Conservation (phyloP, 2,329 filamentous ascomycete species). For the Calonectria ilicicola region DNA sequence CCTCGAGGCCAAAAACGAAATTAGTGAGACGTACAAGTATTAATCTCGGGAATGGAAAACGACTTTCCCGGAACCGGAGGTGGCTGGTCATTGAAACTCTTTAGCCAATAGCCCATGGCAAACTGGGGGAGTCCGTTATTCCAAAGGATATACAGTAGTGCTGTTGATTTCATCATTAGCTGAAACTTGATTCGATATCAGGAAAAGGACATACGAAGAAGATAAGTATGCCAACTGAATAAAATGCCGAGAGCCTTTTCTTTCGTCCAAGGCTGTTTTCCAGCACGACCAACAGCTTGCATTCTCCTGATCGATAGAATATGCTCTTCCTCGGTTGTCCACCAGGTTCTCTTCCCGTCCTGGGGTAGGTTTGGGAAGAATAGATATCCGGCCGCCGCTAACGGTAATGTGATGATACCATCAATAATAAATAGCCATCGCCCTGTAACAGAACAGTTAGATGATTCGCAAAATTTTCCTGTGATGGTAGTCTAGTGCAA, state of each 20-base stretch:
- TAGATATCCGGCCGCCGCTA: slow-evolving; percentile 25
- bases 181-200: too few species aligned
- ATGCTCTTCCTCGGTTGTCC: slow-evolving; percentile 32
- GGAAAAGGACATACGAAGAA: slow-evolving; percentile 21
- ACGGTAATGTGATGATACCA: slow-evolving; percentile 31
- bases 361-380: slow-evolving; percentile 35
- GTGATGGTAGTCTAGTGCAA: not conserved
- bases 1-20: too few species aligned
- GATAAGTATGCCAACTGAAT: slow-evolving; percentile 34
- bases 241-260: slow-evolving; percentile 27
- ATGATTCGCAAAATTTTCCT: too few species aligned
- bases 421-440: slow-evolving; percentile 35
- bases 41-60: slow-evolving; percentile 24
- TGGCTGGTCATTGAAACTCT: slow-evolving; percentile 32
- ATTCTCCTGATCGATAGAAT: slow-evolving; percentile 25
- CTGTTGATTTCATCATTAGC: not conserved
- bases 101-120: slow-evolving; percentile 36
- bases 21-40: slow-evolving; percentile 20
- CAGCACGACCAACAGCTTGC: slow-evolving; percentile 28
- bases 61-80: slow-evolving; percentile 30
- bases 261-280: slow-evolving; percentile 32
- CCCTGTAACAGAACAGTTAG: slow-evolving; percentile 21
- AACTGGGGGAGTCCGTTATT: slow-evolving; percentile 30
- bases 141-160: slow-evolving; percentile 31
- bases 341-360: slow-evolving; percentile 33